phyloP scores from a whole-genome alignment of 108 stramenopile species.

The Nitzschia inconspicua region DNA sequence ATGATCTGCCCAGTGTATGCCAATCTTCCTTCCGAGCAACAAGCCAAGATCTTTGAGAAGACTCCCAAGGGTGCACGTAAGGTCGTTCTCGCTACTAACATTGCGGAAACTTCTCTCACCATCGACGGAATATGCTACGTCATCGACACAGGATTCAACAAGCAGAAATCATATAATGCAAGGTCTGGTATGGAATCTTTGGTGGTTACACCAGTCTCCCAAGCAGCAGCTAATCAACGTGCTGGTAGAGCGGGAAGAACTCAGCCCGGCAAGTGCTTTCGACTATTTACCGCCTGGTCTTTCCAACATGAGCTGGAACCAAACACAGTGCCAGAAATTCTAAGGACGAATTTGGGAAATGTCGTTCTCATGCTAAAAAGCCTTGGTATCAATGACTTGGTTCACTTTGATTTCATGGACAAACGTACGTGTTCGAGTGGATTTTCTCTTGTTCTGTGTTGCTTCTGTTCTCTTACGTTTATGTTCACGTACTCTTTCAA shows the following conservation, averaged over 20 bases:
- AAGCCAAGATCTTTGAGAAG: constrained; percentile 99
- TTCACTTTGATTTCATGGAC: constrained; percentile 99
- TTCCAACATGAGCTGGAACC: constrained; percentile 97
- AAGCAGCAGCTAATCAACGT: constrained; percentile 93
- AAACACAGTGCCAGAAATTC: constrained; percentile 97
- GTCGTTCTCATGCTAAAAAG: constrained; percentile 98
- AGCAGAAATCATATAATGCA: constrained; percentile 97
- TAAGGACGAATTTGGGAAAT: constrained; percentile 97
- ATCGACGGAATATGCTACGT: constrained; percentile 99
- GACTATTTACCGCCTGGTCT: constrained; percentile 97
- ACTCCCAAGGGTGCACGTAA: constrained; percentile 94
- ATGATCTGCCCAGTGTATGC: constrained; percentile 98
- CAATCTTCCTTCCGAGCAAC: constrained; percentile 96
- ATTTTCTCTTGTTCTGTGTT: not conserved
- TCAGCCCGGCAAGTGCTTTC: constrained; percentile 98
- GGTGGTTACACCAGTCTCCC: constrained; percentile 96
- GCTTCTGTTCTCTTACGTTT: not conserved
- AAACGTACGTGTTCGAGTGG: constrained; percentile 38
- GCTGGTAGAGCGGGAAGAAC: constrained; percentile 95
- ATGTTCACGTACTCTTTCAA: not conserved
- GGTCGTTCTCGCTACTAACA: constrained; percentile 98
- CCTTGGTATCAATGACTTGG: constrained; percentile 96
- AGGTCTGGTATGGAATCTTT: constrained; percentile 95
- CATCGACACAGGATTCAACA: constrained; percentile 98
- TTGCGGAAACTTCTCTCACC: constrained; percentile 91